These are phyloP conservation scores for Funneliformis geosporum DNA, from an alignment of 192 early-diverging fungal genomes.

Conservation along the genomic window DNA sequence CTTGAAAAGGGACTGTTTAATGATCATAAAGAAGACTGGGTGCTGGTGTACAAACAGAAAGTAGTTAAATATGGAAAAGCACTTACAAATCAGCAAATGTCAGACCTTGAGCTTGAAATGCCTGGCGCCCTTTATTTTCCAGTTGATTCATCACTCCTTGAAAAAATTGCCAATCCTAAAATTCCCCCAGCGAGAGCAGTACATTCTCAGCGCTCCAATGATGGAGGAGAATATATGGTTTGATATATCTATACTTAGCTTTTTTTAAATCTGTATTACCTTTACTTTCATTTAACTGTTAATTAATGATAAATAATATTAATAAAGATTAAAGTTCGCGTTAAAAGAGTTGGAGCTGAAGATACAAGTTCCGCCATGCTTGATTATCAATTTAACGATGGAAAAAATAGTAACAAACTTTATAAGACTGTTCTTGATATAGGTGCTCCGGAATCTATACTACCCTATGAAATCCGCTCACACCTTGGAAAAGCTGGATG, in stretches of 20 bases:
- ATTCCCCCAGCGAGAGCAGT: neutral
- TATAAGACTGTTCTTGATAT: conserved; percentile 20
- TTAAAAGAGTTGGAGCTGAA: conserved; percentile 4
- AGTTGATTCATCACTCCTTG: conserved; percentile 22
- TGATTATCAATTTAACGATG: neutral
- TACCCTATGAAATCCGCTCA: neutral
- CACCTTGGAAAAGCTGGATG: neutral
- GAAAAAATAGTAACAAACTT: neutral
- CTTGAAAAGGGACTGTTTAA: neutral
- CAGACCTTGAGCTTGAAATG: neutral
- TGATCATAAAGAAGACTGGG: neutral
- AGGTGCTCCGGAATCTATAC: neutral
- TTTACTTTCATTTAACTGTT: too few species aligned
- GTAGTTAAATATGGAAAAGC: conserved; percentile 9
- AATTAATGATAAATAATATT: neutral
- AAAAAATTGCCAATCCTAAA: conserved; percentile 10
- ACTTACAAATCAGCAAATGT: conserved; percentile 2
- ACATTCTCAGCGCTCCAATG: neutral
- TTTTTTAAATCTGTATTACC: too few species aligned
- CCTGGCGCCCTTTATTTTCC: conserved; percentile 12
- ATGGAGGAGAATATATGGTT: conserved; percentile 6
- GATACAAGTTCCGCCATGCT: neutral
- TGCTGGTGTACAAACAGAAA: neutral
- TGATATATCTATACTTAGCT: neutral
- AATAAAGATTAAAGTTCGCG: conserved; percentile 17